phyloP scores from a whole-genome alignment of 2,329 filamentous ascomycete species.

The Colletotrichum liaoningense region DNA sequence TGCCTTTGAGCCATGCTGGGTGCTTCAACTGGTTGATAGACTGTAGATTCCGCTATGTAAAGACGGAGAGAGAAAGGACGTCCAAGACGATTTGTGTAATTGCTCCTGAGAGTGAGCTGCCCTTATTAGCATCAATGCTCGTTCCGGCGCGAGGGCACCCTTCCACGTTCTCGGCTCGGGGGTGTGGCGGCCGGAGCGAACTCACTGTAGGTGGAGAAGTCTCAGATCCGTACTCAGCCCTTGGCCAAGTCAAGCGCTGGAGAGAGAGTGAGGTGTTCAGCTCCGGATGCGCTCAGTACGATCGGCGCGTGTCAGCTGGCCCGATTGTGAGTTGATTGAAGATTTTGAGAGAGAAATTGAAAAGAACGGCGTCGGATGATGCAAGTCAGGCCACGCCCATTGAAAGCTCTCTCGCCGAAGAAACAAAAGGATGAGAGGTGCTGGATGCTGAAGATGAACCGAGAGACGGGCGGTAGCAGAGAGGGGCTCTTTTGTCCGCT shows the following conservation, averaged over 20 bases:
- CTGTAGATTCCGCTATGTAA: constrained; percentile 42
- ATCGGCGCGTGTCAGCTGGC: constrained; percentile 19
- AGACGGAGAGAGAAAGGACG: constrained; percentile 40
- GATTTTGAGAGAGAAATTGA: not conserved
- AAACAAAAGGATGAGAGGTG: constrained; percentile 8
- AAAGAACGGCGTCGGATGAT: constrained; percentile 21
- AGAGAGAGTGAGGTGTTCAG: not conserved
- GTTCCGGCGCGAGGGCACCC: constrained; percentile 24
- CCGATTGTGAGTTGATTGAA: not conserved
- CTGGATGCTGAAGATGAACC: constrained; percentile 11
- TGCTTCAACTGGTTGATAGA: constrained; percentile 42
- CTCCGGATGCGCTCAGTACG: constrained; percentile 28
- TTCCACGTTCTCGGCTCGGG: constrained; percentile 32
- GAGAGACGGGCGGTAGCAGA: constrained; percentile 9
- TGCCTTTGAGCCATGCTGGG: constrained; percentile 50
- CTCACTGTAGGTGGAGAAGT: constrained; percentile 29
- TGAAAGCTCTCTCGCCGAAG: not conserved
- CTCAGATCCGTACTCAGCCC: constrained; percentile 30
- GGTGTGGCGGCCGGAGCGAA: constrained; percentile 30
- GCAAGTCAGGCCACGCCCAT: constrained; percentile 29
- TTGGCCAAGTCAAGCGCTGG: constrained; percentile 17
- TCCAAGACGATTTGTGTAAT: not conserved
- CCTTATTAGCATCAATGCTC: constrained; percentile 27
- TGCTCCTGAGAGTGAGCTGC: not conserved
- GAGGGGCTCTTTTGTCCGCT: constrained; percentile 20